Evolutionary conservation across 2,329 filamentous ascomycete species (phyloP), one percentile per base, ranked within the genome.

Genomic region (Ophiostoma triangulosporum): DNA sequence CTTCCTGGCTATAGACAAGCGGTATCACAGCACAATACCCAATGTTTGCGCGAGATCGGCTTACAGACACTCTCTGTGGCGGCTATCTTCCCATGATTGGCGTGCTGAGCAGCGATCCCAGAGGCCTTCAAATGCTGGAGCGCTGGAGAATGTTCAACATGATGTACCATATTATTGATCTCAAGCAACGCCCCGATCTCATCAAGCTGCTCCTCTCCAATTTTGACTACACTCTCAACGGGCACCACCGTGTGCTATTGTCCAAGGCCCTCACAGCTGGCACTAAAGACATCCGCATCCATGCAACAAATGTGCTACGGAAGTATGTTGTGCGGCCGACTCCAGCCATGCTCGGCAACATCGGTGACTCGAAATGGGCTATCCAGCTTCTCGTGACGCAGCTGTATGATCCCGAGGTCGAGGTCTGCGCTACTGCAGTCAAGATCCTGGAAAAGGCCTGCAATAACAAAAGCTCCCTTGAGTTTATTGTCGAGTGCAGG

Each of bases 91-190:
- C 89, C 14, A 88, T 98, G 73, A 72, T 98, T 2, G 94, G 93
- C 7, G 83, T 88, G 11, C 70, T 98, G 55, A 97, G 86, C 61
- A 84, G 84, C 52, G 88, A 95, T 62, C 71, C 78, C 0, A 87
- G 84, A 61, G 93, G 93, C 0, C 75, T 97, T 24, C 81, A 85
- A 57, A 91, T 98, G 70, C 79, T 98, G 64, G 91, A 97, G 65
- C 77, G 88, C 61, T 97, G 93, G 91, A 88, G 89, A 61, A 94
- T 98, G 76, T 90, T 96, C 70, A 97, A 97, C 68, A 98, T 98
- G 88, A 94, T 97, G 75, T 98, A 98, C 65, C 93, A 97, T 67
- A 95, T 98, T 57, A 79, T 96, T 55, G 91, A 97, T 63, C 74
- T 95, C 45, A 88, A 86, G 61, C 86, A 93, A 66, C 84, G 93